phyloP scores from a whole-genome alignment of 371 early-diverging fungal species.

The Choanephora cucurbitarum region DNA sequence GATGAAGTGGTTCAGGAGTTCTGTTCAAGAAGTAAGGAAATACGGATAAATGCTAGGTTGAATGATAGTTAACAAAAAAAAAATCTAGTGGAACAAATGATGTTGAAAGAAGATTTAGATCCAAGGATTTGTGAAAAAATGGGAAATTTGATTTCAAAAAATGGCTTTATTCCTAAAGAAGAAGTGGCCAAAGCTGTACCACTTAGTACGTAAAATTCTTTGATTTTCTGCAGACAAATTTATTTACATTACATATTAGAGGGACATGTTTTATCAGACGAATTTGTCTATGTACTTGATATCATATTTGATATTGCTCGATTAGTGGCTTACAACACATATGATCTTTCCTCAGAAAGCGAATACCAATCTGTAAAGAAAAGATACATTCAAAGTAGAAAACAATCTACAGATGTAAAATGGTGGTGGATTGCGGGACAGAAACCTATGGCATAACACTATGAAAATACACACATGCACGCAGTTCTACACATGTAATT shows the following conservation, averaged over 20 bases:
- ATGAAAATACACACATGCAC: too few relatives aligned
- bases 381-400: not conserved
- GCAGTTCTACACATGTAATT: too few relatives aligned
- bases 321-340: not conserved
- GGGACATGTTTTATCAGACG: not conserved
- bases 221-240: too few relatives aligned
- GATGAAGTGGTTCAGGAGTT: too few relatives aligned
- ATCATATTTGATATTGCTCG: not conserved
- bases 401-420: not conserved
- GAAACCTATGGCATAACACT: too few relatives aligned
- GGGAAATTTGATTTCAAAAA: not conserved
- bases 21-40: too few relatives aligned
- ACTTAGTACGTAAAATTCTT: not conserved
- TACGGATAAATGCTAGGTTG: too few relatives aligned
- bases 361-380: not conserved
- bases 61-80: too few relatives aligned
- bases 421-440: not conserved
- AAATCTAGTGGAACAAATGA: too few relatives aligned
- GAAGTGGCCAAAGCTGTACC: not conserved
- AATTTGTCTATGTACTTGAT: not conserved
- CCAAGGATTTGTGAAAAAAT: not conserved
- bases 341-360: not conserved
- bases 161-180: not conserved
- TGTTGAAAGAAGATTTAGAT: not conserved
- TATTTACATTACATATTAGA: not conserved